Evolutionary conservation across 2,329 filamentous ascomycete species (phyloP).

Genomic region (Microdochium trichocladiopsis): DNA sequence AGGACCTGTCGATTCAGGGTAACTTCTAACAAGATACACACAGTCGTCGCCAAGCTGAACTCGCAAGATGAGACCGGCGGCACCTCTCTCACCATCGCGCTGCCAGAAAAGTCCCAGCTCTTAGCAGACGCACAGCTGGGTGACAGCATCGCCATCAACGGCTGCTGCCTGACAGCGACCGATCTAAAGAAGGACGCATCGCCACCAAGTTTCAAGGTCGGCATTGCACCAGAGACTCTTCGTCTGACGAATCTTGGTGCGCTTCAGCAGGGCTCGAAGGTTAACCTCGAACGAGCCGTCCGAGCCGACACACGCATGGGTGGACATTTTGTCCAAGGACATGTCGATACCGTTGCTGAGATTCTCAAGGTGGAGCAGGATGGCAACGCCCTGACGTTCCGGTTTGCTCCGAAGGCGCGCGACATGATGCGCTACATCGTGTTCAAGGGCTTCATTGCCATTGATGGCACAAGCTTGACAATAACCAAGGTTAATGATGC

Average conservation of each 20-base stretch:
- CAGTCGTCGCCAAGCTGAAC: constrained; percentile 79
- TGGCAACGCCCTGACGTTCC: constrained; percentile 84
- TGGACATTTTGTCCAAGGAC: constrained; percentile 95
- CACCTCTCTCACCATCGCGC: constrained; percentile 80
- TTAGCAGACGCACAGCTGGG: constrained; percentile 79
- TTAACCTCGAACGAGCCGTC: constrained; percentile 94
- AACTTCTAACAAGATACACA: constrained; percentile 5
- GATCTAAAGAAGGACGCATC: constrained; percentile 42
- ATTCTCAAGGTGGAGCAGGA: constrained; percentile 70
- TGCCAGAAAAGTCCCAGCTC: constrained; percentile 60
- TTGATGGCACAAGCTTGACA: constrained; percentile 92
- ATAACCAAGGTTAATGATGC: constrained; percentile 78
- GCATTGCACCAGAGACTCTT: constrained; percentile 90
- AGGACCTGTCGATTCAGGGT: constrained; percentile 9
- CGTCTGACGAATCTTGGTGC: constrained; percentile 90
- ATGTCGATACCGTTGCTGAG: constrained; percentile 83
- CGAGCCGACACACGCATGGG: constrained; percentile 91
- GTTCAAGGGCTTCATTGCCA: constrained; percentile 90
- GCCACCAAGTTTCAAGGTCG: constrained; percentile 69
- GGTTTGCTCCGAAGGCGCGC: constrained; percentile 65
- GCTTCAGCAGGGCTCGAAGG: constrained; percentile 56
- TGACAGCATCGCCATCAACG: constrained; percentile 93
- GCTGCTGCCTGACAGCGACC: constrained; percentile 93
- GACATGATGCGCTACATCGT: constrained; percentile 80
- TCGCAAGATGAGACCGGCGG: constrained; percentile 76